Base-by-base conservation (phyloP, 441 rosid species). In the Populus tomentosa region DNA sequence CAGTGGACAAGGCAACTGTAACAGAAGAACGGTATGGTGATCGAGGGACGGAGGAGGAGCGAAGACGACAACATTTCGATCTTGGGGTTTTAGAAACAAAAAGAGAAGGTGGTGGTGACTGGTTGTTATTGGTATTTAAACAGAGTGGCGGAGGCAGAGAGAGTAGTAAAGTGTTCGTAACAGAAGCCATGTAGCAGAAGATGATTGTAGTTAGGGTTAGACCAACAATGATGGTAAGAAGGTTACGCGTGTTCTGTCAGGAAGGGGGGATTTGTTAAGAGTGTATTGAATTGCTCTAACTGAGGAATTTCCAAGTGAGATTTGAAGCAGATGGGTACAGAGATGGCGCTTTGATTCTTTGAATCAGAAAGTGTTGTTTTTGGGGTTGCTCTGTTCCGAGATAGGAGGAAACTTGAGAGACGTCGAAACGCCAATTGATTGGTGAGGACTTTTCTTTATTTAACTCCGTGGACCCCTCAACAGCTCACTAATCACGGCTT, bases 21-120 rank as follows among this genome's bases (percentile, higher is more conserved):
- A 18, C 21, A 53, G 61, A 53, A 53, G 61, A 53, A 53, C 61
- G 61, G 61, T 53, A 5, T 0, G 14, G 62, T 71, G 67, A 69
- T 72, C 35, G 77, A 23, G 16, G 32, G 32, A 30, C 71, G 4
- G 32, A 30, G 53, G 73, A 75, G 75, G 28, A 62, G 26, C 13
- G 1, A 40, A 75, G 75, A 73, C 86, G 85, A n/a, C 64, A 84
- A 53, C 63, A 76, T 50, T 74, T 80, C 0, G 84, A 72, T 71
- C 42, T 80, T 71, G 69, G 36, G 33, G 67, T 66, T 38, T 85
- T 61, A 38, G 85, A 76, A 26, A 13, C 61, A 8, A 69, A 62
- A 73, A 67, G 14, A n/a, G 65, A 40, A n/a, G 9, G 30, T 40
- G 75, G 40, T n/a, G 30, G 6, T 71, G 10, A 30, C 75, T 66